Percentiles rank a stretch among this genome's conserved stretches.
phyloP scores from a whole-genome alignment of 2,329 filamentous ascomycete genomes.

The Phyllosticta ampelicida region DNA sequence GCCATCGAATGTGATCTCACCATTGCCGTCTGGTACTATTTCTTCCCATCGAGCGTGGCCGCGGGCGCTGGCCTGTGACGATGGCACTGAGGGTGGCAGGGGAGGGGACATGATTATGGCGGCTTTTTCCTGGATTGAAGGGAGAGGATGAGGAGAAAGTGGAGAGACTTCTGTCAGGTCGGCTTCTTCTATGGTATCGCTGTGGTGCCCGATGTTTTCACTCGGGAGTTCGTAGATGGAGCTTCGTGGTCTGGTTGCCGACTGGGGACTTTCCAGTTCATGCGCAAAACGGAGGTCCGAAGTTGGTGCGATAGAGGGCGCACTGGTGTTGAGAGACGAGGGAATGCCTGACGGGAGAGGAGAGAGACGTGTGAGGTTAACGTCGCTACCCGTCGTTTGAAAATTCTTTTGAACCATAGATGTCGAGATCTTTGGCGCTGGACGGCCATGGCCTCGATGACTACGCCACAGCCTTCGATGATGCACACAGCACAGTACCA shows the following conservation, averaged over 20 bases:
- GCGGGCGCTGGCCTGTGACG: not conserved
- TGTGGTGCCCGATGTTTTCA: not conserved
- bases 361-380: not conserved
- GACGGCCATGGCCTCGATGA: not conserved
- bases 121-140: not conserved
- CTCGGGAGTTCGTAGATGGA: conserved; percentile 4
- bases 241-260: not conserved
- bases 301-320: not conserved
- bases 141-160: not conserved
- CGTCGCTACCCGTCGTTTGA: not conserved
- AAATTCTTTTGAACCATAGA: not conserved
- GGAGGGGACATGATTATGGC: not conserved
- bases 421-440: not conserved
- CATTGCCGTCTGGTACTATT: conserved; percentile 3
- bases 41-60: conserved; percentile 5
- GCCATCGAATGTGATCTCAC: not conserved
- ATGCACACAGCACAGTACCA: not conserved
- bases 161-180: not conserved
- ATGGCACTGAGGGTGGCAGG: not conserved
- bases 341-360: not conserved
- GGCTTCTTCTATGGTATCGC: not conserved
- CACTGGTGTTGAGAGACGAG: not conserved
- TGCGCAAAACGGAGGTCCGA: not conserved
- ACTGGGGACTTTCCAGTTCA: not conserved
- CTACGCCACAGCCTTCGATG: not conserved